Evolutionary conservation across 2,329 filamentous ascomycete genomes (phyloP).

Genomic region (Aspergillus sp.): DNA sequence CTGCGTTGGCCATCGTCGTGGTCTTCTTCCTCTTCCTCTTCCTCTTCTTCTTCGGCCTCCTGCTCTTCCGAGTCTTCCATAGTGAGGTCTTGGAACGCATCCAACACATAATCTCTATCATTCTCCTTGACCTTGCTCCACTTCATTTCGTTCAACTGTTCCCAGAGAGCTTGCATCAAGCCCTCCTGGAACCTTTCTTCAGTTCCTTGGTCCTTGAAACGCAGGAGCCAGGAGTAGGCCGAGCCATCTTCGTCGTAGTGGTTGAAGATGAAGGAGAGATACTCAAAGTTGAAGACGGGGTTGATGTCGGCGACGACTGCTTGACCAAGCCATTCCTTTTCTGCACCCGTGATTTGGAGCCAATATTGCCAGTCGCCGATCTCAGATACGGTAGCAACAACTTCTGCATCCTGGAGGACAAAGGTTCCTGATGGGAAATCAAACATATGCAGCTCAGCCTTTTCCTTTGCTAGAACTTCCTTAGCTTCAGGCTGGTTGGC

Average conservation of each 20-base stretch:
- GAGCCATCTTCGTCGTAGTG: slow-evolving; percentile 86
- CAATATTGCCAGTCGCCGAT: slow-evolving; percentile 93
- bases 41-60: slow-evolving; percentile 54
- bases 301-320: slow-evolving; percentile 88
- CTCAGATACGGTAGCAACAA: slow-evolving; percentile 79
- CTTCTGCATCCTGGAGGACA: slow-evolving; percentile 70
- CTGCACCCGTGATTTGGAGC: slow-evolving; percentile 76
- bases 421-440: slow-evolving; percentile 88
- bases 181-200: slow-evolving; percentile 89
- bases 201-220: slow-evolving; percentile 80
- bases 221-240: slow-evolving; percentile 91
- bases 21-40: slow-evolving; percentile 61
- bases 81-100: slow-evolving; percentile 90
- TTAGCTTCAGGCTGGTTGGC: slow-evolving; percentile 63
- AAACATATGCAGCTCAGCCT: slow-evolving; percentile 87
- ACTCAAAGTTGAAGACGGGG: slow-evolving; percentile 98
- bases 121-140: slow-evolving; percentile 91
- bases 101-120: slow-evolving; percentile 89
- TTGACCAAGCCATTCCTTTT: slow-evolving; percentile 83
- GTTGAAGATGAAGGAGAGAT: slow-evolving; percentile 98
- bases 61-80: slow-evolving; percentile 69
- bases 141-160: slow-evolving; percentile 89
- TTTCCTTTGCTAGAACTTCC: slow-evolving; percentile 72
- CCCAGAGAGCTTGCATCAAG: slow-evolving; percentile 94
- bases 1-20: slow-evolving; percentile 65